Base-by-base conservation (phyloP, 768 basidiomycete species). In the Clitopilus passeckerianus region DNA sequence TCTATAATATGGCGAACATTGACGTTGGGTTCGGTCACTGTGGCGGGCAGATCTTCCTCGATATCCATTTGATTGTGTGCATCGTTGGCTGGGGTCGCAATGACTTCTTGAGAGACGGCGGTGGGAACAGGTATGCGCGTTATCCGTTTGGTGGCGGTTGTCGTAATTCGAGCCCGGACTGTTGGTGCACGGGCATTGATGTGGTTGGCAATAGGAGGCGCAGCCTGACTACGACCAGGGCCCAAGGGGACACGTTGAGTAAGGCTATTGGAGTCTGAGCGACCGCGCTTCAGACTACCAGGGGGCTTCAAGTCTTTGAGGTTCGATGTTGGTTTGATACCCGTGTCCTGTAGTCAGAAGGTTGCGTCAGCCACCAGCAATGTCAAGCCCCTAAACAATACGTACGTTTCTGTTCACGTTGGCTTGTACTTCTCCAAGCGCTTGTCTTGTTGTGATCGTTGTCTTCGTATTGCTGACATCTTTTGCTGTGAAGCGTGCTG, bases 321-420 rank as follows among this genome's bases (percentile, higher is more conserved):
- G 22, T 22, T 50, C 20, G 46, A 50, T 50, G 46, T 50, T 59
- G 76, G 67, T 69, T 85, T 86, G 70, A 68, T 69, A 61, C 69
- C 73, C 41, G 78, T 71, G 35, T 85, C 82, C 83, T 85, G 59
- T 54, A 59, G 57, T 59, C 66, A 68, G 27, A 56, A 43, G 6
- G 54, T 50, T 27, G 57, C 70, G 61, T 65, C 57, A 70, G 68
- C 62, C 59, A 57, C 33, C 46, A 53, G 12, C 35, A 22, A 16
- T n/a, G 34, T 14, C 18, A 35, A 23, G 44, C 37, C 30, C 27
- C 60, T 30, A 55, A 61, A 58, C 46, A 37, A 52, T 53, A 69
- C 82, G 63, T 67, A 89, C 90, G 77, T 89, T 91, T 70, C 86
- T 84, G 72, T 91, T 91, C 56, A 91, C 83, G 58, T 87, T 86